Evolutionary conservation across 371 early-diverging fungal species (phyloP).

Genomic region (Syncephalastrum racemosum): DNA sequence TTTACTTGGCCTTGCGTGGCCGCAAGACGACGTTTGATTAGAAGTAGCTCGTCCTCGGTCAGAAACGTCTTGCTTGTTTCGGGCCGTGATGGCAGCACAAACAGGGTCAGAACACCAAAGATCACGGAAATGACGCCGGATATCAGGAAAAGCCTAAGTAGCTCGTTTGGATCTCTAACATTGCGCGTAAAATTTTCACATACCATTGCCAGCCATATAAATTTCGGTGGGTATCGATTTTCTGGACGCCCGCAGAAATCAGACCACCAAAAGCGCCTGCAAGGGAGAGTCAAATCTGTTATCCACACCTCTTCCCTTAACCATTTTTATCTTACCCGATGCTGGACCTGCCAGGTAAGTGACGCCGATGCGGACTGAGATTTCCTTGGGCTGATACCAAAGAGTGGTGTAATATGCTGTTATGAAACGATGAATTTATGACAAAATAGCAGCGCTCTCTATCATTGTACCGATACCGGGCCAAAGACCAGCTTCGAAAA

Average conservation of each 20-base stretch:
- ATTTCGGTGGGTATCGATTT: slow-evolving; percentile 41
- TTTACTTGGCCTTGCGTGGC: slow-evolving; percentile 1
- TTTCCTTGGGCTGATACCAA: slow-evolving; percentile 50
- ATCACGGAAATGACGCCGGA: slow-evolving; percentile 36
- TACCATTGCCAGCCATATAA: slow-evolving; percentile 54
- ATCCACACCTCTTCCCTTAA: neutral
- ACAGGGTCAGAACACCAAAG: slow-evolving; percentile 43
- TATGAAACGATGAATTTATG: neutral
- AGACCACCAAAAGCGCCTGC: slow-evolving; percentile 47
- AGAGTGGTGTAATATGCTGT: slow-evolving; percentile 47
- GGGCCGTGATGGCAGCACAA: slow-evolving; percentile 42
- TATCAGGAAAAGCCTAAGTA: slow-evolving; percentile 36
- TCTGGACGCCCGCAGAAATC: slow-evolving; percentile 45
- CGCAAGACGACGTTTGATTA: slow-evolving; percentile 23
- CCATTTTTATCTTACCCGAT: slow-evolving; percentile 18
- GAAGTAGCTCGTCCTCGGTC: slow-evolving; percentile 33
- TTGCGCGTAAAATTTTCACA: neutral
- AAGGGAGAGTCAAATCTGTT: neutral
- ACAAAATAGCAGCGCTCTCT: slow-evolving; percentile 1
- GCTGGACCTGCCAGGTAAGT: slow-evolving; percentile 48
- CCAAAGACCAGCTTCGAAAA: slow-evolving; percentile 56
- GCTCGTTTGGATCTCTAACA: neutral
- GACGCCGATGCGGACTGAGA: slow-evolving; percentile 45
- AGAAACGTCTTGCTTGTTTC: slow-evolving; percentile 40
- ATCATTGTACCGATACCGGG: slow-evolving; percentile 35